Conservation (phyloP, 495 filamentous ascomycete genomes). For the Durotheca rogersii region DNA sequence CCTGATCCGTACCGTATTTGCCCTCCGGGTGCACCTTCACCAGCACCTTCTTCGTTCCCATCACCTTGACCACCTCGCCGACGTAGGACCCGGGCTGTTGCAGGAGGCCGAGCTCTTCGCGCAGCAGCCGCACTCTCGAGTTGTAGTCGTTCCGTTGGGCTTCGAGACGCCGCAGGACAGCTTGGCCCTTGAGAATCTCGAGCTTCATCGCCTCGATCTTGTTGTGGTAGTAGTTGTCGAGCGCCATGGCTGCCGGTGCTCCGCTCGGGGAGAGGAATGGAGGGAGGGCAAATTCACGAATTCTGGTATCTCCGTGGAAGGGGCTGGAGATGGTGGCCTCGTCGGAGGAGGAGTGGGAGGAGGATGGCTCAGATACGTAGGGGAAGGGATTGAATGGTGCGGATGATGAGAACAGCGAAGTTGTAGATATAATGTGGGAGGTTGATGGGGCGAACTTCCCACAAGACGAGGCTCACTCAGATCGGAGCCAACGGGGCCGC, state of each 20-base stretch:
- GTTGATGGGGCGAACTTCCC: conserved; percentile 2
- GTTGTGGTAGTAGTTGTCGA: conserved; percentile 98
- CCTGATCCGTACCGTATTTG: conserved; percentile 98
- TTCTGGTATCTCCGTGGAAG: too few species aligned
- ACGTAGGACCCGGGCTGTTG: conserved; percentile 99
- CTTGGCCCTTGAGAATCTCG: conserved; percentile 98
- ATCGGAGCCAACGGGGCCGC: conserved; percentile 25
- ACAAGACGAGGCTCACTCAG: conserved; percentile 21
- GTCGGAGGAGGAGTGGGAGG: not conserved
- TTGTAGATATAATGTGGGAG: not conserved
- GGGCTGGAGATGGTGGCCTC: too few species aligned
- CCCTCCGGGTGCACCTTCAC: conserved; percentile 99
- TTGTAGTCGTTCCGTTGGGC: conserved; percentile 99
- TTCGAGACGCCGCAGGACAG: conserved; percentile 89
- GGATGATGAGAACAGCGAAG: conserved; percentile 4
- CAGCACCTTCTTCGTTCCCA: conserved; percentile 98
- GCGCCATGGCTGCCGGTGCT: conserved; percentile 72
- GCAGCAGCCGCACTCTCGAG: conserved; percentile 88
- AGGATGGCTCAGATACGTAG: not conserved
- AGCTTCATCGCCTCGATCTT: conserved; percentile 99
- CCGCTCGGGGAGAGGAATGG: conserved; percentile 22
- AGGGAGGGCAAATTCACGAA: too few species aligned
- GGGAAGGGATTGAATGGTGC: not conserved
- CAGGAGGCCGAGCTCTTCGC: conserved; percentile 93
- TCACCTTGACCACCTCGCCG: conserved; percentile 98